Percentiles rank a stretch among this genome's conserved stretches.
These are phyloP conservation scores for Termitomyces sp. DNA, from an alignment of 768 basidiomycete genomes.

Conservation along the genomic window DNA sequence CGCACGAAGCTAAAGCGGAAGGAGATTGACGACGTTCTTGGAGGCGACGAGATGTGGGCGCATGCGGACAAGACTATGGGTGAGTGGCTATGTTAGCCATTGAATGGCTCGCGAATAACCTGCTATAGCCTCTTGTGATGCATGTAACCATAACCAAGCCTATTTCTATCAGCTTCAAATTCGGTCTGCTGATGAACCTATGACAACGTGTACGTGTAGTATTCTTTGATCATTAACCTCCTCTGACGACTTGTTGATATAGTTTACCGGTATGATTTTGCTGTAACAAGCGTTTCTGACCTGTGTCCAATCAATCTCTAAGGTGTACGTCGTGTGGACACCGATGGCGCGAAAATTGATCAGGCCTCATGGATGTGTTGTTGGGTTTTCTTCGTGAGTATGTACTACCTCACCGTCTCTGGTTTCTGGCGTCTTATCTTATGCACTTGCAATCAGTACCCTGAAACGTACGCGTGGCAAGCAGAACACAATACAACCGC, in stretches of 20 bases:
- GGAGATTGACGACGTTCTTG: slow-evolving; percentile 91
- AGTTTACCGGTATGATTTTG: slow-evolving; percentile 58
- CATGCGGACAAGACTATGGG: slow-evolving; percentile 88
- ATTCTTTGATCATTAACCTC: background rate
- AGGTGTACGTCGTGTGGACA: slow-evolving; percentile 64
- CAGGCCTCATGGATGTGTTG: background rate
- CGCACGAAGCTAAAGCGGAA: slow-evolving; percentile 85
- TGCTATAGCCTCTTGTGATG: slow-evolving; percentile 52
- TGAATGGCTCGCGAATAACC: background rate
- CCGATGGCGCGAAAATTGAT: slow-evolving; percentile 67
- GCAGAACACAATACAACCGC: background rate
- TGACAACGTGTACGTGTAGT: slow-evolving; percentile 61
- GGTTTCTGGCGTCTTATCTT: background rate
- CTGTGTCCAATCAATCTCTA: background rate
- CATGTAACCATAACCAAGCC: slow-evolving; percentile 83
- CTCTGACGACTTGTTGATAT: background rate
- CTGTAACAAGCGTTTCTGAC: background rate
- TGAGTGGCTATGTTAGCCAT: slow-evolving; percentile 35
- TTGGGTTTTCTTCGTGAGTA: background rate
- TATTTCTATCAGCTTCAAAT: slow-evolving; percentile 98
- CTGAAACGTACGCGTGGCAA: background rate
- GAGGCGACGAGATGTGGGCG: slow-evolving; percentile 91
- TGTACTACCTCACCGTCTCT: background rate
- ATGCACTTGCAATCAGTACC: background rate
- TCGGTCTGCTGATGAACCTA: slow-evolving; percentile 87